Conservation (phyloP, 768 basidiomycete species). For the Pleurotus citrinopileatus region DNA sequence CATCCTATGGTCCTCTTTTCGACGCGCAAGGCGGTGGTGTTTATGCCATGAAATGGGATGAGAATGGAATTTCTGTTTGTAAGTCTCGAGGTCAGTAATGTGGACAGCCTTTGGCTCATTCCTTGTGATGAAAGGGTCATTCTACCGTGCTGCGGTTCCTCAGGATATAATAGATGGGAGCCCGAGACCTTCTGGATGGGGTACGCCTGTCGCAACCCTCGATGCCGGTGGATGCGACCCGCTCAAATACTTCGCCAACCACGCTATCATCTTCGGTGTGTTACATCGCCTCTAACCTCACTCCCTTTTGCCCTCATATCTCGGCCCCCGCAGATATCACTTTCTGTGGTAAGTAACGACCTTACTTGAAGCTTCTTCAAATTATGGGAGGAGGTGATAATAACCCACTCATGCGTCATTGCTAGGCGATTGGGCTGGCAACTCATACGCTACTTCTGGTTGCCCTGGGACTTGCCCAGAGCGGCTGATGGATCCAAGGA, state of each 20-base stretch:
- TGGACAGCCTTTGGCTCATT: too few species aligned
- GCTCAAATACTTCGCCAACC: constrained; percentile 57
- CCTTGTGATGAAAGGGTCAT: too few species aligned
- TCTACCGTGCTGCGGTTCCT: constrained; percentile 77
- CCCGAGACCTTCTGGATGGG: constrained; percentile 70
- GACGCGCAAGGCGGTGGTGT: constrained; percentile 80
- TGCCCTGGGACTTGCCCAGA: constrained; percentile 75
- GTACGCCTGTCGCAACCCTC: constrained; percentile 60
- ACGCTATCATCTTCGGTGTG: constrained; percentile 75
- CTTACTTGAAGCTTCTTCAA: not conserved
- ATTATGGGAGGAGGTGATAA: too few species aligned
- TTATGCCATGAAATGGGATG: constrained; percentile 90
- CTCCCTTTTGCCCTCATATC: not conserved
- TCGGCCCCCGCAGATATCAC: constrained; percentile 58
- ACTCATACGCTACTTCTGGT: constrained; percentile 68
- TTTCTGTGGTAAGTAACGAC: constrained; percentile 64
- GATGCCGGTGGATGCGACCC: constrained; percentile 54
- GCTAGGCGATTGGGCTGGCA: constrained; percentile 81
- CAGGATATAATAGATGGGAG: constrained; percentile 57
- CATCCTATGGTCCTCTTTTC: constrained; percentile 82
- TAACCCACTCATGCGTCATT: constrained; percentile 14
- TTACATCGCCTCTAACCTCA: constrained; percentile 2
- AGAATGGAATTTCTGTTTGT: constrained; percentile 74
- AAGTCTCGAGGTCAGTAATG: constrained; percentile 29
- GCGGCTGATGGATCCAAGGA: constrained; percentile 60